Conservation (phyloP, 148 eudicot genomes). For the Dianthus caryophyllus region DNA sequence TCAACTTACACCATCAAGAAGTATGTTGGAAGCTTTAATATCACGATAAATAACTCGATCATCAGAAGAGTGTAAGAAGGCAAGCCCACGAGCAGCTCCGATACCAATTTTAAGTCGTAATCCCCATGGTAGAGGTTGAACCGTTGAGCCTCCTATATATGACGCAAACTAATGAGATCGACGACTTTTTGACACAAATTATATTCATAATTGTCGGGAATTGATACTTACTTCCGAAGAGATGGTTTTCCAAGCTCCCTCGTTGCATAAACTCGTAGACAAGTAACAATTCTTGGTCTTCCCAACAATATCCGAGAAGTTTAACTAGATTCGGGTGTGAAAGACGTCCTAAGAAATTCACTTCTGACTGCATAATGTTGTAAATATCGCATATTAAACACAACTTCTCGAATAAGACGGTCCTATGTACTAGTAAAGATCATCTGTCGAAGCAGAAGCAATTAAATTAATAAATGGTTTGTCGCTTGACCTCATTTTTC, state of each 20-base stretch:
- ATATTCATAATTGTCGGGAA: background rate
- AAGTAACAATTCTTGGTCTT: constrained; percentile 48
- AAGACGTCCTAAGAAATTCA: constrained; percentile 51
- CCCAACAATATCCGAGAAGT: constrained; percentile 58
- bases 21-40: constrained; percentile 62
- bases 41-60: constrained; percentile 54
- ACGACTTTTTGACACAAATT: background rate
- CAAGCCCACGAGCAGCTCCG: constrained; percentile 61
- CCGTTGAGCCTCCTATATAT: constrained; percentile 32
- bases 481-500: background rate
- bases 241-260: constrained; percentile 64
- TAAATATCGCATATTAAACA: constrained; percentile 7
- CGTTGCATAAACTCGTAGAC: constrained; percentile 54
- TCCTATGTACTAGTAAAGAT: too few species aligned
- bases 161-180: background rate
- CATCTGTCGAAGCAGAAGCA: too few species aligned
- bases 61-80: constrained; percentile 47
- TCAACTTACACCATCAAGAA: constrained; percentile 47
- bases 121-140: constrained; percentile 52
- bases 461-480: background rate
- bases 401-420: too few species aligned
- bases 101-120: constrained; percentile 50
- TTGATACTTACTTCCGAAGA: constrained; percentile 46
- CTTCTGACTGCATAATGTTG: constrained; percentile 47
- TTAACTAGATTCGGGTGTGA: constrained; percentile 56